Conservation (phyloP, 2,329 filamentous ascomycete genomes). For the Verticillium dahliae region DNA sequence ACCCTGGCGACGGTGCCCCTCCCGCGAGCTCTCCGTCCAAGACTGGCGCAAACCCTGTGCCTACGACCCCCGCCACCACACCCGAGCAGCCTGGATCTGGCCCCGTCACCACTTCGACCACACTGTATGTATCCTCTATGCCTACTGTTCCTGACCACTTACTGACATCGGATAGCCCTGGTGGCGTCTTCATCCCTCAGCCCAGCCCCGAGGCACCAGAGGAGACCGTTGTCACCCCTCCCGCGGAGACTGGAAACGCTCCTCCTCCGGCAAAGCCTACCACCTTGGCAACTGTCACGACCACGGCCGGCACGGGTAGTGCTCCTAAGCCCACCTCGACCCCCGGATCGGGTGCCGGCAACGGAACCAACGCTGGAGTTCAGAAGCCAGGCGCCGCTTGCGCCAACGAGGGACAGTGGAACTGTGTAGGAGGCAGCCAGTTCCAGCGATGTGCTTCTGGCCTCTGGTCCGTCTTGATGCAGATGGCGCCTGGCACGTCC, state of each 20-base stretch:
- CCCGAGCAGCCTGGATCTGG: not conserved
- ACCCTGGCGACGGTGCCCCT: slow-evolving; percentile 3
- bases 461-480: slow-evolving; percentile 40
- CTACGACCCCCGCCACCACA: slow-evolving; percentile 16
- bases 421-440: slow-evolving; percentile 46
- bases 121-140: not conserved
- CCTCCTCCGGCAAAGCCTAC: slow-evolving; percentile 13
- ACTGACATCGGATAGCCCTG: slow-evolving; percentile 25
- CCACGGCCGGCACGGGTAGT: slow-evolving; percentile 12
- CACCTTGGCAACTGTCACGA: slow-evolving; percentile 17
- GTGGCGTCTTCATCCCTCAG: slow-evolving; percentile 35
- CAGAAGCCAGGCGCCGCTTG: slow-evolving; percentile 36
- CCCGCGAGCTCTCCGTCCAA: not conserved
- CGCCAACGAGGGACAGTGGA: slow-evolving; percentile 48
- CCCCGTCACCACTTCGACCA: not conserved
- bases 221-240: not conserved
- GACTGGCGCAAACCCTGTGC: slow-evolving; percentile 5
- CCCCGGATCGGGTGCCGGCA: not conserved
- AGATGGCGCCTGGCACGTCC: slow-evolving; percentile 46
- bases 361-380: slow-evolving; percentile 17
- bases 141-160: not conserved
- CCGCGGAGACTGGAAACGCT: not conserved
- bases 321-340: slow-evolving; percentile 7
- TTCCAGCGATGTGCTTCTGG: slow-evolving; percentile 61
- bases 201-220: slow-evolving; percentile 9